These are phyloP conservation scores for Talaromyces verruculosus DNA, from an alignment of 2,329 filamentous ascomycete species.

Conservation along the genomic window DNA sequence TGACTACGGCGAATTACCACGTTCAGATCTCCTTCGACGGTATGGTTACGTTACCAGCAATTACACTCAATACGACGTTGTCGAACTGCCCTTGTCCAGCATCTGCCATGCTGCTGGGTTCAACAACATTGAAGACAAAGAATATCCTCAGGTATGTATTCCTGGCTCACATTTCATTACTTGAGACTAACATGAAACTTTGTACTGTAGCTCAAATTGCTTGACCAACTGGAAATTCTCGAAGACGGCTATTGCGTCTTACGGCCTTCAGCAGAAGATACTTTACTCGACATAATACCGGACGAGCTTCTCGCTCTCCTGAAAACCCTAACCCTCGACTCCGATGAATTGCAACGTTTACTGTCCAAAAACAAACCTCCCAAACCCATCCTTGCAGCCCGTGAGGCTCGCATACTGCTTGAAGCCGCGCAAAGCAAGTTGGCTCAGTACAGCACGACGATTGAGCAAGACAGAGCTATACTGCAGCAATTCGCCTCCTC, in stretches of 20 bases:
- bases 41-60: constrained; percentile 84
- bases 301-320: constrained; percentile 43
- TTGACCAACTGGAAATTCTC: constrained; percentile 63
- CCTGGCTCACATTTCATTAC: neutral
- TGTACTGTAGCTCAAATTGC: constrained; percentile 48
- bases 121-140: constrained; percentile 20
- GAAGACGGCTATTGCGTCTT: constrained; percentile 72
- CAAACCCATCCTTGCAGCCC: constrained; percentile 32
- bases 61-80: constrained; percentile 77
- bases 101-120: constrained; percentile 50
- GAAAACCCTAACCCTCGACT: constrained; percentile 35
- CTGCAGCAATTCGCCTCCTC: constrained; percentile 37
- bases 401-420: constrained; percentile 36
- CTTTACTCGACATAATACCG: constrained; percentile 38
- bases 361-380: constrained; percentile 39
- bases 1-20: constrained; percentile 82
- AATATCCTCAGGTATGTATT: constrained; percentile 16
- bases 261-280: constrained; percentile 29
- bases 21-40: constrained; percentile 75
- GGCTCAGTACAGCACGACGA: constrained; percentile 54
- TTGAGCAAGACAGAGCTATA: constrained; percentile 52
- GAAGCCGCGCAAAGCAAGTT: constrained; percentile 37
- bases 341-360: constrained; percentile 36
- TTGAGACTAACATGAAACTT: constrained; percentile 21
- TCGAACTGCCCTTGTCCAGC: constrained; percentile 67